Base-by-base conservation (phyloP, 352 stramenopile genomes). In the Globisporangium cystogenes region DNA sequence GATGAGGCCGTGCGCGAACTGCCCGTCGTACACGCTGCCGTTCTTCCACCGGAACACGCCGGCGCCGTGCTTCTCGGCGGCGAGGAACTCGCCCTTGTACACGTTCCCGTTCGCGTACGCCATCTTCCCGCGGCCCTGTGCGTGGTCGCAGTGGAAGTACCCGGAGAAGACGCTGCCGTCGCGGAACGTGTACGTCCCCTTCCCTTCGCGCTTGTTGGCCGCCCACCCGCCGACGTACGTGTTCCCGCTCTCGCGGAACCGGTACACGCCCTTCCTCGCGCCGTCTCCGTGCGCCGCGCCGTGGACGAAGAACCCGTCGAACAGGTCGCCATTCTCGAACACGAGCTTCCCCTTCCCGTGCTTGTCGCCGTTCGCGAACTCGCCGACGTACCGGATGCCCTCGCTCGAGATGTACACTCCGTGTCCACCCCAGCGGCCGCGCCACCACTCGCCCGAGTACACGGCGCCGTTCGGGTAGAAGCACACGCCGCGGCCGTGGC, bases 61-160 rank as follows among this genome's bases (percentile, higher is more conserved):
- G 23, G 66, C 40, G 0, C 82, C 82, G 16, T 91, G 80, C 44
- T 90, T 90, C 63, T 89, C 67, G 18, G 74, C 80, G 24, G 72
- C 66, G 7, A 68, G 33, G 42, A 93, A 90, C 4, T 82, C 70
- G 20, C 82, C 82, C 39, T 82, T 74, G 51, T 87, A 93, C 36
- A 63, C 55, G 43, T 97, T 93, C 39, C 90, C 91, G 51, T 97
- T 97, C 6, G 74, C 54, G 47, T 92, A 96, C 15, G 59, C 57
- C 54, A 96, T 94, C 4, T 62, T 79, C 16, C 92, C 92, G 23
- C 79, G 61, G 14, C 91, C 92, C 27, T 91, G 49, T 0, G 71
- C 77, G 53, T 93, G 79, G 48, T 90, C 79, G 26, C 75, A 45
- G 21, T 60, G 39, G 26, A 91, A 91, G 0, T 60, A 36, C 2